These are phyloP conservation scores for Lactarius hengduanensis DNA, from an alignment of 768 basidiomycete species.

Conservation along the genomic window DNA sequence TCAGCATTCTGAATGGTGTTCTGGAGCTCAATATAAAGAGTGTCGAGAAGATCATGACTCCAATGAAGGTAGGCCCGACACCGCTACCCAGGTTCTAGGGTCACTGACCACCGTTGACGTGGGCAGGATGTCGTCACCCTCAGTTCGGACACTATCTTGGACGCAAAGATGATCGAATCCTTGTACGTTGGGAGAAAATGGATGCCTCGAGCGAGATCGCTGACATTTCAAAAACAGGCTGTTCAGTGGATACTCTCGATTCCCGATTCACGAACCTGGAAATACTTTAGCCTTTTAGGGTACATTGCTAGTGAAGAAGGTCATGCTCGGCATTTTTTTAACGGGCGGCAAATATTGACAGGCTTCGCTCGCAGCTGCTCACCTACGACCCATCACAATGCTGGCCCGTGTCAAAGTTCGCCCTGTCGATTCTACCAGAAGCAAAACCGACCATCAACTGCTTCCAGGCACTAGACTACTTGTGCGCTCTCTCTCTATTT, in stretches of 20 bases:
- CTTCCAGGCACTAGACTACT: slow-evolving; percentile 93
- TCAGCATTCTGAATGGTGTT: slow-evolving; percentile 77
- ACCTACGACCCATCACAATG: slow-evolving; percentile 83
- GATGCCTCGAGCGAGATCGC: neutral
- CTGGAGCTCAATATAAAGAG: slow-evolving; percentile 74
- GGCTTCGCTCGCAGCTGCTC: slow-evolving; percentile 55
- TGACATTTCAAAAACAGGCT: slow-evolving; percentile 42
- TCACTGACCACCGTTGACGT: neutral
- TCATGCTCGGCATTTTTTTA: slow-evolving; percentile 29
- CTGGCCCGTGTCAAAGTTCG: slow-evolving; percentile 70
- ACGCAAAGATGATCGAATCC: slow-evolving; percentile 73
- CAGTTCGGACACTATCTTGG: slow-evolving; percentile 71
- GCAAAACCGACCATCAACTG: slow-evolving; percentile 87
- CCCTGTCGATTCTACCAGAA: slow-evolving; percentile 84
- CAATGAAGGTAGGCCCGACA: slow-evolving; percentile 43
- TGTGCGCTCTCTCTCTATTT: slow-evolving; percentile 47
- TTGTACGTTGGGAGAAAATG: slow-evolving; percentile 45
- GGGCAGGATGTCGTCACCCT: slow-evolving; percentile 79
- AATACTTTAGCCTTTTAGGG: slow-evolving; percentile 69
- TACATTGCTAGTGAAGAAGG: slow-evolving; percentile 84
- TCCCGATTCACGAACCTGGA: slow-evolving; percentile 79
- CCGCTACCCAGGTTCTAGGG: neutral
- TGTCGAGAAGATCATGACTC: slow-evolving; percentile 56
- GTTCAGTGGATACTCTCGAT: slow-evolving; percentile 85
- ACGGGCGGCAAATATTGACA: slow-evolving; percentile 6